phyloP scores from a whole-genome alignment of 2,329 filamentous ascomycete species.

The Aspergillus piperis region DNA sequence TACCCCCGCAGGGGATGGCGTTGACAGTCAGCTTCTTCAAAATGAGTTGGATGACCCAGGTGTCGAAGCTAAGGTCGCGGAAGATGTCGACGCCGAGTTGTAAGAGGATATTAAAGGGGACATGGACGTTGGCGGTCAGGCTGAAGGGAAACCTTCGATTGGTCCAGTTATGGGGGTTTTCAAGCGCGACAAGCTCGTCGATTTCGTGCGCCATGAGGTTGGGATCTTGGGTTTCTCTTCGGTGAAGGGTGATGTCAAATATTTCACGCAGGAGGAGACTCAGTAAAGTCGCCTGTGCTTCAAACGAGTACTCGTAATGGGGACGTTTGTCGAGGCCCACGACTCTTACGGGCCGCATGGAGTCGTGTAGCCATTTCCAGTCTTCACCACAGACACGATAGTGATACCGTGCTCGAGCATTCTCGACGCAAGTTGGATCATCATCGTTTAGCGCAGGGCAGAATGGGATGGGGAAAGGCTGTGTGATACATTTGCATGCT shows the following conservation, averaged over 20 bases:
- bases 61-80: conserved; percentile 39
- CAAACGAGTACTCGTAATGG: conserved; percentile 30
- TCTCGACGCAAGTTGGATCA: conserved; percentile 12
- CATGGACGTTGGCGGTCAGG: conserved; percentile 37
- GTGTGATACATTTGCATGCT: conserved; percentile 12
- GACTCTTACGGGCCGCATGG: conserved; percentile 29
- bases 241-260: conserved; percentile 38
- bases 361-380: conserved; percentile 39
- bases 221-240: conserved; percentile 27
- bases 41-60: conserved; percentile 39
- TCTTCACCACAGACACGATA: conserved; percentile 32
- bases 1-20: conserved; percentile 31
- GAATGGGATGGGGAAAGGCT: conserved; percentile 9
- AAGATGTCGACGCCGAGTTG: conserved; percentile 41
- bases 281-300: conserved; percentile 35
- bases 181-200: conserved; percentile 36
- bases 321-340: neutral
- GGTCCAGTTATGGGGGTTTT: conserved; percentile 19
- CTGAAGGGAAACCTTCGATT: conserved; percentile 34
- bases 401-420: conserved; percentile 33
- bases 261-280: conserved; percentile 39
- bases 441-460: conserved; percentile 10
- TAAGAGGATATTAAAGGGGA: conserved; percentile 40
- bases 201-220: conserved; percentile 37
- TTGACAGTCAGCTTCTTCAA: conserved; percentile 36